Evolutionary conservation across 805 yeast genomes (phyloP), one percentile per base, ranked within the genome.

Genomic region (Starmerella vitae): DNA sequence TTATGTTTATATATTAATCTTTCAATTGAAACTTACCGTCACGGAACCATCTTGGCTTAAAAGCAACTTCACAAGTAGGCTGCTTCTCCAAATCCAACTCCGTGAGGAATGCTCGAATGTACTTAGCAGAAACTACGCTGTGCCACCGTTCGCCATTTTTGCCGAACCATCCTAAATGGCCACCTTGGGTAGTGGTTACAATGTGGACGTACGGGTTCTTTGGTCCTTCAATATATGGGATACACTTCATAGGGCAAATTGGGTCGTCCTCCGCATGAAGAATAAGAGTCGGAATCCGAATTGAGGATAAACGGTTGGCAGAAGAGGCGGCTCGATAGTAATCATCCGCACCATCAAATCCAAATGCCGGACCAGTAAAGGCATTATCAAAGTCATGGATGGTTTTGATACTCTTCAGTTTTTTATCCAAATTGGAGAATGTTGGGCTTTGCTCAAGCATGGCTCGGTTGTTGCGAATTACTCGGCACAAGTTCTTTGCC

Each of bases 131-230:
- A 20, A 77, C 78, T 6, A 63, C 60, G 3, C 71, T 59, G 47
- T 68, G 72, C 93, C 93, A 83, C 50, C 84, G 70, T 30, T 65
- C 63, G 20, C 79, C 78, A 20, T 66, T 61, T 34, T 64, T 59
- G 46, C 68, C 65, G 44, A 74, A 82, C 78, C 78, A 82, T n/a
- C 82, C 91, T 38, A 82, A 66, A 58, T 82, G 94, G 1, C 93
- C 93, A 5, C 94, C 94, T 37, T 70, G 64, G 30, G 69, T 65
- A 5, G 86, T 77, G 42, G 74, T 68, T 4, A 75, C 64, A 51
- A 77, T 48, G 32, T 70, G 59, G 25, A 73, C 59, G 52, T 68
- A 72, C 1, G 93, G 91, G 52, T 80, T 80, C 22, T 54, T 46
- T 29, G 52, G 46, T 17, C 71, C 66, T 43, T 74, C 77, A 13